Evolutionary conservation across 2,329 filamentous ascomycete species (phyloP).

Genomic region (Fusarium foetens): DNA sequence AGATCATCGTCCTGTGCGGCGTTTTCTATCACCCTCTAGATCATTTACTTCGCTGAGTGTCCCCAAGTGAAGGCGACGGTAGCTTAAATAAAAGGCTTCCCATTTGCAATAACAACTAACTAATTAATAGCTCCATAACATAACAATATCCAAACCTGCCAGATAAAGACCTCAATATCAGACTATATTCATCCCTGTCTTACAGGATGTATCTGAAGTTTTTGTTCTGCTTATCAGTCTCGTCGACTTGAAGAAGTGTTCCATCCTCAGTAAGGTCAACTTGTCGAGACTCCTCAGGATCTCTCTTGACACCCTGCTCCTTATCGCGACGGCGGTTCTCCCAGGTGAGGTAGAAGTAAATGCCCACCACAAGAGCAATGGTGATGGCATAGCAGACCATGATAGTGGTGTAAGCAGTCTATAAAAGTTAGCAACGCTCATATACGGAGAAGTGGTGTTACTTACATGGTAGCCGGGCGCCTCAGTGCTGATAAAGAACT

Average conservation of each 20-base stretch:
- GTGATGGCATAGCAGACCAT: conserved; percentile 5
- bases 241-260: neutral
- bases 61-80: neutral
- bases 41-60: fast-evolving
- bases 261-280: conserved; percentile 1
- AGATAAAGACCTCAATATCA: no score
- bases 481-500: conserved; percentile 15
- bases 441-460: no score
- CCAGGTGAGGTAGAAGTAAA: conserved; percentile 5
- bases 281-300: conserved; percentile 1
- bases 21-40: fast-evolving
- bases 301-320: conserved; percentile 10
- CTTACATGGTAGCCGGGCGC: neutral
- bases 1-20: fast-evolving
- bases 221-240: conserved; percentile 11
- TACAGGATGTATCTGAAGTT: conserved; percentile 11
- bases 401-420: conserved; percentile 11
- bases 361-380: neutral
- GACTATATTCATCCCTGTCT: fast-evolving
- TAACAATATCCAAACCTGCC: no score
- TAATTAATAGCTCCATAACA: neutral
- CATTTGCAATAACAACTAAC: neutral
- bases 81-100: fast-evolving
- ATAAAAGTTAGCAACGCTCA: no score
- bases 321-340: conserved; percentile 9